Evolutionary conservation across 257 asterid genomes (phyloP).

Genomic region (Thymus quinquecostatus): DNA sequence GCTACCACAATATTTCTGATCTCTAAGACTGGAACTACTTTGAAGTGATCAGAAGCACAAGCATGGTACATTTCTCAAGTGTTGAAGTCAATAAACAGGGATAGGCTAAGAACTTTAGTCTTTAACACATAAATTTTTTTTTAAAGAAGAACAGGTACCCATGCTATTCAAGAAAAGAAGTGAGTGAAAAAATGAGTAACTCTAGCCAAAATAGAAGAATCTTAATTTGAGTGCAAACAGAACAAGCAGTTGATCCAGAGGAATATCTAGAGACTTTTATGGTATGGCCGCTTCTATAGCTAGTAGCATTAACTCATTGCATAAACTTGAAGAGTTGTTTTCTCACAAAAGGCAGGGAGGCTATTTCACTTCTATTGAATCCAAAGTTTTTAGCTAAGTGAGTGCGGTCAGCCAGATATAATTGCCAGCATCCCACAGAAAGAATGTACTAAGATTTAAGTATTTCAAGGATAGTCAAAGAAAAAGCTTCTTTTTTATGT

Average conservation of each 20-base stretch:
- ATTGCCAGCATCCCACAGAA: neutral
- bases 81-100: neutral
- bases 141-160: neutral
- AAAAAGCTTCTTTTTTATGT: neutral
- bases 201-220: neutral
- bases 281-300: neutral
- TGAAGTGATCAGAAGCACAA: neutral
- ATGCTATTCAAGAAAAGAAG: conserved; percentile 9
- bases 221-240: neutral
- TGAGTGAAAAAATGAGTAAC: neutral
- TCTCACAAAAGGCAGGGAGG: neutral
- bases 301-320: neutral
- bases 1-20: conserved; percentile 5
- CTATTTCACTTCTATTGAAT: neutral
- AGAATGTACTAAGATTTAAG: neutral
- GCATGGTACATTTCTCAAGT: conserved; percentile 6
- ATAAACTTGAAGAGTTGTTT: neutral
- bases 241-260: neutral
- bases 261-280: neutral
- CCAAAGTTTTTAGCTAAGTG: neutral
- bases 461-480: neutral
- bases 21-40: neutral
- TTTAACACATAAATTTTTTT: neutral
- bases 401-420: neutral
- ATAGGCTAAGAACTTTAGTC: neutral